Evolutionary conservation across 169 alveolate genomes (phyloP), one percentile per base, ranked within the genome.

Genomic region (Plasmodium billcollinsi): DNA sequence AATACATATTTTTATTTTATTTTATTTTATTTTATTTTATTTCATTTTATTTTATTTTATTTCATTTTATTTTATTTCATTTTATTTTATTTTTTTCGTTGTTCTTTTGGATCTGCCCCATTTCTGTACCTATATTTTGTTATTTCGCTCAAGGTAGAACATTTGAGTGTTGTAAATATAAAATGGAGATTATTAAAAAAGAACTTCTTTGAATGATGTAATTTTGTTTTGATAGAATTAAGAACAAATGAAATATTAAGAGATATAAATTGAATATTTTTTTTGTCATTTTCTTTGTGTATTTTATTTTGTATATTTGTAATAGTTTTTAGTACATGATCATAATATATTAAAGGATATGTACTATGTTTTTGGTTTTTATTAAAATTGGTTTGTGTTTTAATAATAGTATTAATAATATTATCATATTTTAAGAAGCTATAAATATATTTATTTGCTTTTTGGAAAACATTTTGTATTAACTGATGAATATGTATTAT

Each of bases 391-490:
- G 66, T 54, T 58, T 83, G 91, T 12, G 91, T 29, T 43, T 47
- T 83, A 69, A 83, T 49, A 45, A 83, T 83, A 43, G 80, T 54
- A 33, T 69, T 83, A 21, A 83, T 83, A 18, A 83, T 83, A 70
- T 83, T 83, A 58, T 83, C 91, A 20, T 83, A 83, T 8, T 83
- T 83, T 62, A 83, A n/a, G 70, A 83, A 83, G 20, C 91, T 83
- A 63, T 83, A 83, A 29, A 83, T 83, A 62, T 83, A 83, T 83
- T 83, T 83, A 72, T 83, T 83, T 1, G 91, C 91, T 62, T 83
- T 83, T 69, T 83, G 91, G 39, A 83, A 83, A 7, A 83, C 91
- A 29, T 83, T 83, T 83, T 83, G 91, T 26, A 69, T 83, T 39
- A 83, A 47, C 29, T 83, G 91, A 69, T 83, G 91, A 69, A 83